A percentile compares a stretch with the other conserved stretches of the same genome.
phyloP scores from a whole-genome alignment of 2,329 filamentous ascomycete species.

The Hypoxylon sp. region DNA sequence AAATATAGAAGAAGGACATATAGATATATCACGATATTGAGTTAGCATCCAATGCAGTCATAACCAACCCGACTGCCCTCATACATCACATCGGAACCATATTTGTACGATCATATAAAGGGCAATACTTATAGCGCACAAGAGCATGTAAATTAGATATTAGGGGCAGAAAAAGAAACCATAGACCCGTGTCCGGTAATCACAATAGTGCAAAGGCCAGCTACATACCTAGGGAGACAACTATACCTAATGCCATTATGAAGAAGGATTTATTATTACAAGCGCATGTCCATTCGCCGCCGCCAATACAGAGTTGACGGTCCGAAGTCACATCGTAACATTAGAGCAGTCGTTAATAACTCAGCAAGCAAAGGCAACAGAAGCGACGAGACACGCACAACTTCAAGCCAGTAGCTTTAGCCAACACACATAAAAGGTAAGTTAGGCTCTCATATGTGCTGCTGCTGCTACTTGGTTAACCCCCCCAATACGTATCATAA shows the following conservation, averaged over 20 bases:
- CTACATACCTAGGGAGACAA: not conserved
- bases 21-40: too few species aligned
- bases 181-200: not conserved
- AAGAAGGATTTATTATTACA: not conserved
- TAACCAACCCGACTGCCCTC: not conserved
- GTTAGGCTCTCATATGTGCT: conserved; percentile 19
- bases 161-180: not conserved
- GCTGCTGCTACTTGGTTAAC: conserved; percentile 11
- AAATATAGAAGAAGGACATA: not conserved
- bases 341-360: not conserved
- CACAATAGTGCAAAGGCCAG: not conserved
- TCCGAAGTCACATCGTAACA: not conserved
- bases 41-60: not conserved
- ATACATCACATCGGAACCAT: not conserved
- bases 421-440: not conserved
- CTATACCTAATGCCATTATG: not conserved
- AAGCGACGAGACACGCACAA: not conserved
- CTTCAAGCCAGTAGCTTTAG: not conserved
- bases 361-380: not conserved
- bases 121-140: not conserved
- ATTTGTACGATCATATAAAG: not conserved
- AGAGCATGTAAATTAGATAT: not conserved
- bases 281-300: not conserved
- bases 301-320: not conserved
- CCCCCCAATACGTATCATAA: conserved; percentile 16